phyloP scores from a whole-genome alignment of 2,329 filamentous ascomycete species.

The Emydomyces testavorans region DNA sequence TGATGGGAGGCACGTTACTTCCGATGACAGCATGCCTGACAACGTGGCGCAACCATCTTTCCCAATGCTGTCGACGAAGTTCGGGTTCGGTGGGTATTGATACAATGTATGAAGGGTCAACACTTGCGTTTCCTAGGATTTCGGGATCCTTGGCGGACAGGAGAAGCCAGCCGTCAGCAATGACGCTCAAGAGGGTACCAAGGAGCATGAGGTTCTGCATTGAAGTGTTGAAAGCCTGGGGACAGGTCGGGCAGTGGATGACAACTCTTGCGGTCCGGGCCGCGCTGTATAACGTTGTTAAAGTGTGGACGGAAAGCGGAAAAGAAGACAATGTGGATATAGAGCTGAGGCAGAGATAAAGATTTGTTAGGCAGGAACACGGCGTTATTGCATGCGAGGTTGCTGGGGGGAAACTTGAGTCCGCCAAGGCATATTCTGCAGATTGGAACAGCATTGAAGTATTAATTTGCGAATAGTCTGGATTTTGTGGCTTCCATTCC shows the following conservation, averaged over 20 bases:
- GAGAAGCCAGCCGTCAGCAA: conserved; percentile 36
- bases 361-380: conserved; percentile 33
- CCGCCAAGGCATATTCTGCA: not conserved
- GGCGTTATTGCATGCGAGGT: conserved; percentile 14
- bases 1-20: conserved; percentile 20
- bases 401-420: not conserved
- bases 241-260: conserved; percentile 35
- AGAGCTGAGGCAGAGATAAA: conserved; percentile 36
- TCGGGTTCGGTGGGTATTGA: conserved; percentile 21
- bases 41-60: conserved; percentile 30
- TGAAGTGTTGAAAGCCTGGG: conserved; percentile 31
- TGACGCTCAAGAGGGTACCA: conserved; percentile 35
- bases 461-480: conserved; percentile 14
- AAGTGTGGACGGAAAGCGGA: conserved; percentile 33
- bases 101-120: conserved; percentile 25
- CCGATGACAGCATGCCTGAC: conserved; percentile 30
- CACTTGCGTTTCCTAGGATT: conserved; percentile 28
- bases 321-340: conserved; percentile 34
- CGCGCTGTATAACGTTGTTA: conserved; percentile 35
- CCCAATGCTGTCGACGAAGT: conserved; percentile 26
- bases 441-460: conserved; percentile 10
- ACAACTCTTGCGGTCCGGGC: conserved; percentile 33
- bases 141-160: conserved; percentile 28
- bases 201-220: conserved; percentile 39
- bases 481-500: conserved; percentile 5